These are phyloP conservation scores for Dendrothele bispora DNA, from an alignment of 768 basidiomycete genomes.

Conservation along the genomic window DNA sequence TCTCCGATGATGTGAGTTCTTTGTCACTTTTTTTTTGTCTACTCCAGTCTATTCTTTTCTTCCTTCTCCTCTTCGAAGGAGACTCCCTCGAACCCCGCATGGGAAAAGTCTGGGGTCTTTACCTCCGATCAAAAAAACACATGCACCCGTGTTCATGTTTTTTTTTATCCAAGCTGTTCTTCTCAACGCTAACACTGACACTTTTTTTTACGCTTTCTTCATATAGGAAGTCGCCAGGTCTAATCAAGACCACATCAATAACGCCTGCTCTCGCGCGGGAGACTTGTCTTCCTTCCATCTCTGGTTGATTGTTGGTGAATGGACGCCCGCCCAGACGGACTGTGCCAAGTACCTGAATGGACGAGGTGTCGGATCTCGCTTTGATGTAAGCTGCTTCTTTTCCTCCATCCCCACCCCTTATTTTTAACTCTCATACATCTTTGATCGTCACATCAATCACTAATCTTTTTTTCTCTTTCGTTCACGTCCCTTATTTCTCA, in stretches of 20 bases:
- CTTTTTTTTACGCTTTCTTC: too few species aligned
- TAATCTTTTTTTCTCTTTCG: too few species aligned
- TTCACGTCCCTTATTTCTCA: too few species aligned
- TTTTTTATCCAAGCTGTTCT: not conserved
- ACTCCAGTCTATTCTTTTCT: too few species aligned
- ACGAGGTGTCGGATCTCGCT: slow-evolving; percentile 67
- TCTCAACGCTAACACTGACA: too few species aligned
- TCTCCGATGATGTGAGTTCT: slow-evolving; percentile 46
- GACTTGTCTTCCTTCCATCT: slow-evolving; percentile 51
- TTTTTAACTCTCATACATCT: too few species aligned
- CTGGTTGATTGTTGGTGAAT: slow-evolving; percentile 89
- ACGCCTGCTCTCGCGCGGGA: slow-evolving; percentile 52
- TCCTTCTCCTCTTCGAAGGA: too few species aligned
- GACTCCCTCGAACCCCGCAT: too few species aligned
- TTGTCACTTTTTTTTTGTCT: not conserved
- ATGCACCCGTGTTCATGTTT: slow-evolving; percentile 39
- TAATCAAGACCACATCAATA: slow-evolving; percentile 45
- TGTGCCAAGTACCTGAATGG: slow-evolving; percentile 86
- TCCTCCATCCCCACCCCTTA: not conserved
- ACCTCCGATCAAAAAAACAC: slow-evolving; percentile 37
- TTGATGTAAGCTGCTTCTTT: slow-evolving; percentile 30
- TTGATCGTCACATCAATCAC: too few species aligned
- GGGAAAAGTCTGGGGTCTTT: too few species aligned
- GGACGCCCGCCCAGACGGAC: slow-evolving; percentile 77
- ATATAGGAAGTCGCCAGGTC: not conserved